A percentile compares a stretch with the other conserved stretches of the same genome.
Conservation (phyloP, 129 eudicot species). For the Pittosporum tobira region DNA sequence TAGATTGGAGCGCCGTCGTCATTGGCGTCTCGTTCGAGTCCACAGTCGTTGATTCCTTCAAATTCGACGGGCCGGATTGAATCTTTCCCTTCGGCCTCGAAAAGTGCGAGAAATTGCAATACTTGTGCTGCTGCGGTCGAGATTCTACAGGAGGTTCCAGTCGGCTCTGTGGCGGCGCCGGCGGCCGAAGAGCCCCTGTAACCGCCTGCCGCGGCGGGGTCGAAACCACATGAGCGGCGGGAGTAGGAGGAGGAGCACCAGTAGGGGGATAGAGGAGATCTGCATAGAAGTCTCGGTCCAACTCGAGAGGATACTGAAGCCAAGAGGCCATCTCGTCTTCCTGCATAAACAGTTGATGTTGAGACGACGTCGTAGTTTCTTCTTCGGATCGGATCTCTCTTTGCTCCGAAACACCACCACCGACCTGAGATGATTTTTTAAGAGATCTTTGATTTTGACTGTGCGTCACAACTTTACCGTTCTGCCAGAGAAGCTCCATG, state of each 20-base stretch:
- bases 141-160: slow-evolving; percentile 10
- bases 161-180: slow-evolving; percentile 29
- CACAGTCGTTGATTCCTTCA: too few relatives aligned
- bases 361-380: slow-evolving; percentile 17
- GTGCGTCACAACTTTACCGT: slow-evolving; percentile 56
- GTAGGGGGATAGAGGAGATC: slow-evolving; percentile 29
- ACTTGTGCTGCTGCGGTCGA: slow-evolving; percentile 5
- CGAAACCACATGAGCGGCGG: slow-evolving; percentile 6
- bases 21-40: too few relatives aligned
- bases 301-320: slow-evolving; percentile 56
- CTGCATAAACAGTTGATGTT: slow-evolving; percentile 41
- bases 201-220: slow-evolving; percentile 15
- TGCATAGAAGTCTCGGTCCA: slow-evolving; percentile 55
- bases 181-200: slow-evolving; percentile 28
- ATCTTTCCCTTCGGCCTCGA: slow-evolving; percentile 23
- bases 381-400: slow-evolving; percentile 27
- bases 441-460: slow-evolving; percentile 40
- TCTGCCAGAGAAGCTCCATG: slow-evolving; percentile 74
- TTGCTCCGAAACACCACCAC: background rate
- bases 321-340: slow-evolving; percentile 60
- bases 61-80: too few relatives aligned
- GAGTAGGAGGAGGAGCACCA: slow-evolving; percentile 3
- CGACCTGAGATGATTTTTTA: slow-evolving; percentile 9
- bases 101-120: slow-evolving; percentile 37
- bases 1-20: too few relatives aligned